Evolutionary conservation across 345 rosid species (phyloP), one percentile per base, ranked within the genome.

Genomic region (Alliaria petiolata): DNA sequence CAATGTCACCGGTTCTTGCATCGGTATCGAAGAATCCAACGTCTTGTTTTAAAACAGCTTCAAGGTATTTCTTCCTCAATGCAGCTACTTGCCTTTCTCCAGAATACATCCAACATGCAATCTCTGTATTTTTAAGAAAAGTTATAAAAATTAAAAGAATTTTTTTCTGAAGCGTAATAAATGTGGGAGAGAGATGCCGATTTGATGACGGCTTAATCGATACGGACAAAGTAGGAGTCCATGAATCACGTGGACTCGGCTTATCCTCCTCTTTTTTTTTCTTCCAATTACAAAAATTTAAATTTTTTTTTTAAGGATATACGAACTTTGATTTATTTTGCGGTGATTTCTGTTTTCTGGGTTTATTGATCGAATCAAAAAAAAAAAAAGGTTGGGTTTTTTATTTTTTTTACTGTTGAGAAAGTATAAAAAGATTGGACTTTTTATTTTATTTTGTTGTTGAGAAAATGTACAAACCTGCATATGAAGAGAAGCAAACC

Each of bases 21-120:
- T 95, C 99, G 4, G 99, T 95, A 70, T 95, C 99, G 72, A 89
- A 95, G 83, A 91, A 95, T 0, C 98, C 99, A 65, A 95, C 99
- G 71, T 95, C 99, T 83, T 95, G 99, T 72, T 87, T 91, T 78
- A 95, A 71, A 49, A 91, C 99, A 28, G 99, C 93, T 77, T 95
- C 97, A 51, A 95, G 78, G 77, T 95, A 95, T 79, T 91, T 91
- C 87, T 89, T 91, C 72, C 99, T 85, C 81, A 95, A 74, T 13
- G 97, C 83, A 62, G 93, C 85, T 26, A 89, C 96, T 77, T 95
- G 99, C 75, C 99, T 86, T 73, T 95, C 99, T 70, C 99, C 99
- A 57, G 86, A 81, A 83, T 91, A 95, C 97, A 95, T 91, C 99
- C 99, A 95, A 74, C 99, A 95, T 60, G 92, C 88, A 72, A 91